phyloP scores from a whole-genome alignment of 345 rosid species.

The Dovyalis caffra region DNA sequence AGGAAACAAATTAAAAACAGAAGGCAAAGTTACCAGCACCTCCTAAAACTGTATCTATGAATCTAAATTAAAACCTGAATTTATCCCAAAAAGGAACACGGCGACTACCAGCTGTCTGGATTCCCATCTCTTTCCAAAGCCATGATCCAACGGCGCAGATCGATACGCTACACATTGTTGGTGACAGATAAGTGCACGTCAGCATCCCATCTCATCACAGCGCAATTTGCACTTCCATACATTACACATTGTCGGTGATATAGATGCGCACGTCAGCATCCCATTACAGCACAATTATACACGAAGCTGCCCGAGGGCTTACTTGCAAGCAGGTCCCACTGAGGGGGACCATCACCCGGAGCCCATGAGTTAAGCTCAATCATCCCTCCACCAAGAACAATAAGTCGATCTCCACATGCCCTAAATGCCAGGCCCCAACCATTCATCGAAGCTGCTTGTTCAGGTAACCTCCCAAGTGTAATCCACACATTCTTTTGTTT shows the following conservation, averaged over 20 bases:
- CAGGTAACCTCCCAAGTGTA: conserved; percentile 57
- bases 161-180: conserved; percentile 2
- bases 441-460: conserved; percentile 47
- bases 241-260: too few relatives aligned
- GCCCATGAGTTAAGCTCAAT: conserved; percentile 78
- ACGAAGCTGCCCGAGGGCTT: conserved; percentile 23
- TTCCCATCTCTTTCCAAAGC: conserved; percentile 24
- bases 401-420: conserved; percentile 64
- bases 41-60: conserved; percentile 17
- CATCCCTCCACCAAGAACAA: conserved; percentile 49
- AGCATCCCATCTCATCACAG: too few relatives aligned
- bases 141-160: conserved; percentile 12
- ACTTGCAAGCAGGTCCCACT: conserved; percentile 27
- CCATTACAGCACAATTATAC: conserved; percentile 37
- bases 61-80: conserved; percentile 28
- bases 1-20: conserved; percentile 14
- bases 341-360: conserved; percentile 19
- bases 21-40: conserved; percentile 15
- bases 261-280: conserved; percentile 7
- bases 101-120: conserved; percentile 30
- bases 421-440: conserved; percentile 93
- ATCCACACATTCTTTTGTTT: conserved; percentile 51
- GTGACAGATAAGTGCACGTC: too few relatives aligned
- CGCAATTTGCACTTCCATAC: too few relatives aligned
- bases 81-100: conserved; percentile 28